A percentile compares a stretch with the other conserved stretches of the same genome.
These are phyloP conservation scores for Coriaria nepalensis DNA, from an alignment of 306 rosid genomes.

Conservation along the genomic window DNA sequence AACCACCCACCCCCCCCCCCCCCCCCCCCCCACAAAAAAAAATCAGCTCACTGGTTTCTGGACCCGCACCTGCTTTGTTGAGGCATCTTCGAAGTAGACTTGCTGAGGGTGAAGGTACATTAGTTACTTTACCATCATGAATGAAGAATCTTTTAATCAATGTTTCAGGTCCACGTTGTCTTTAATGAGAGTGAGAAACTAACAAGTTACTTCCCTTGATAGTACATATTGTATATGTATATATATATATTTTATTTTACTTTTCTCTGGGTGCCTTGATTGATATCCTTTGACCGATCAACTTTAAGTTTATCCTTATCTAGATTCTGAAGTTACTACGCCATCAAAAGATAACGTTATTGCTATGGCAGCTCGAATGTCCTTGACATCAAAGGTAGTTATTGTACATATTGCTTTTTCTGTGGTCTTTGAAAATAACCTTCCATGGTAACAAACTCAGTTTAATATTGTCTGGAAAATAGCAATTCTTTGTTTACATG, in stretches of 20 bases:
- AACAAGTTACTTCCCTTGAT: background rate
- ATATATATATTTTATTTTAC: background rate
- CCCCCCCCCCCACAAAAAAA: background rate
- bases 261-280: background rate
- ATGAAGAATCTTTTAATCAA: too few species aligned
- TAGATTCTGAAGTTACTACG: slow-evolving; percentile 49
- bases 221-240: too few species aligned
- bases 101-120: slow-evolving; percentile 61
- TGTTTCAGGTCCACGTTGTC: background rate
- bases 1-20: slow-evolving; percentile 9
- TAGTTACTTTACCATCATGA: too few species aligned
- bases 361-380: slow-evolving; percentile 66
- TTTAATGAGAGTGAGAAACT: background rate
- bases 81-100: slow-evolving; percentile 75
- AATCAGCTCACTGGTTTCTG: slow-evolving; percentile 77
- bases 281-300: slow-evolving; percentile 4
- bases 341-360: slow-evolving; percentile 49
- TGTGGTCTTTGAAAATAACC: background rate
- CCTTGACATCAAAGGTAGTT: slow-evolving; percentile 75
- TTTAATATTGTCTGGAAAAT: background rate
- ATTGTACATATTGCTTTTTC: background rate
- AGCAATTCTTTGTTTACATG: background rate
- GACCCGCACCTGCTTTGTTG: slow-evolving; percentile 65
- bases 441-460: background rate
- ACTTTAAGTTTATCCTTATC: slow-evolving; percentile 11